Evolutionary conservation across 2,329 filamentous ascomycete genomes (phyloP).

Genomic region (Raffaelea arxii): DNA sequence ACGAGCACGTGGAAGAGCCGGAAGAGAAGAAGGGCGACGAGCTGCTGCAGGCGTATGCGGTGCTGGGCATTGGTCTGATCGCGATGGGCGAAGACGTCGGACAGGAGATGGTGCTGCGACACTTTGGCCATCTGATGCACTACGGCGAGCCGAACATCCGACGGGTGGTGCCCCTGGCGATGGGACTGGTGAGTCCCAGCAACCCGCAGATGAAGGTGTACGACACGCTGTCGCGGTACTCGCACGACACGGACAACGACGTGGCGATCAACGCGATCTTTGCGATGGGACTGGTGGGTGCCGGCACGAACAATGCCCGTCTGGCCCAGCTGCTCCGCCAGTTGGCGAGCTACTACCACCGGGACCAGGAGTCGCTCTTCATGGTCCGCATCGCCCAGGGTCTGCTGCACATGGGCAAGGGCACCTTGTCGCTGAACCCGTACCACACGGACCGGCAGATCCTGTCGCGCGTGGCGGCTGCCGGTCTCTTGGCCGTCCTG

Average conservation of each 20-base stretch:
- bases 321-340: constrained; percentile 89
- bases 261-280: constrained; percentile 98
- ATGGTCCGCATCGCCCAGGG: constrained; percentile 99
- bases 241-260: constrained; percentile 96
- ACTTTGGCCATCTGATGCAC: constrained; percentile 98
- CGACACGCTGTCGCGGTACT: constrained; percentile 94
- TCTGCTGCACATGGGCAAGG: constrained; percentile 97
- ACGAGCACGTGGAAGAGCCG: constrained; percentile 89
- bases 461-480: constrained; percentile 80
- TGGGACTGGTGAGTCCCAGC: constrained; percentile 93
- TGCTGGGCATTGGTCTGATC: constrained; percentile 86
- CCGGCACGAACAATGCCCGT: constrained; percentile 95
- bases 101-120: constrained; percentile 95
- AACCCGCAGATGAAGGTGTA: constrained; percentile 99
- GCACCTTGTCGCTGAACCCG: constrained; percentile 89
- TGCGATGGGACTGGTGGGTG: constrained; percentile 93
- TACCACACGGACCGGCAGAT: constrained; percentile 99
- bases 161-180: constrained; percentile 87
- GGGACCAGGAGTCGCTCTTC: constrained; percentile 91
- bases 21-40: constrained; percentile 95
- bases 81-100: constrained; percentile 98
- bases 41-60: constrained; percentile 89
- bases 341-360: constrained; percentile 95
- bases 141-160: constrained; percentile 97
- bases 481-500: constrained; percentile 80